These are phyloP conservation scores for Aegle marmelos DNA, from an alignment of 345 rosid species.

Conservation along the genomic window DNA sequence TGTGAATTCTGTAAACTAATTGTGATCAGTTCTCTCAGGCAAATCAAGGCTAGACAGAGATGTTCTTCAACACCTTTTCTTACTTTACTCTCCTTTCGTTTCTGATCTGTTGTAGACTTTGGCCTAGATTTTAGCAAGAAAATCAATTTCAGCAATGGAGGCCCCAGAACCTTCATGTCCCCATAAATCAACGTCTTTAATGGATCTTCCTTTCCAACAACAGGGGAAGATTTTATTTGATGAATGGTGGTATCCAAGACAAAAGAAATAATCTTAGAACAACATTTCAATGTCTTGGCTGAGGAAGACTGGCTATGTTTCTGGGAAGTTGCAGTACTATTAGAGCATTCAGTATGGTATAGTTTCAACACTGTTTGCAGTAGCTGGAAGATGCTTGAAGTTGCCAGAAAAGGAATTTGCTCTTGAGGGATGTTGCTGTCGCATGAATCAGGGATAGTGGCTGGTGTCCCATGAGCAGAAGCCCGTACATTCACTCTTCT, in stretches of 20 bases:
- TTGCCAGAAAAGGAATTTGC: conserved; percentile 51
- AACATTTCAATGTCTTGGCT: conserved; percentile 36
- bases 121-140: conserved; percentile 45
- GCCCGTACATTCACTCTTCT: conserved; percentile 43
- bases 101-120: conserved; percentile 24
- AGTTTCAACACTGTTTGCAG: conserved; percentile 37
- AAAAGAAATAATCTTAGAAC: conserved; percentile 38
- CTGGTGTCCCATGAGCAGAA: conserved; percentile 26
- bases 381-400: conserved; percentile 67
- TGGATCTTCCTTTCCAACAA: conserved; percentile 50
- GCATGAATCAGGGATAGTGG: conserved; percentile 29
- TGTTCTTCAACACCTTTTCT: conserved; percentile 47
- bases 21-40: conserved; percentile 62
- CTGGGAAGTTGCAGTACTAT: conserved; percentile 39
- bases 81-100: conserved; percentile 37
- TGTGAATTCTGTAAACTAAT: conserved; percentile 37
- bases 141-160: conserved; percentile 60
- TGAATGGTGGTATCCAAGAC: conserved; percentile 51
- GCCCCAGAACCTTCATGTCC: conserved; percentile 55
- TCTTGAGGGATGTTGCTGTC: conserved; percentile 34
- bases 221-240: conserved; percentile 49
- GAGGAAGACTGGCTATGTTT: conserved; percentile 46
- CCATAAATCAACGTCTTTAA: conserved; percentile 54
- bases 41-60: conserved; percentile 54
- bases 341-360: conserved; percentile 26